Evolutionary conservation across 805 yeast species (phyloP).

Genomic region (Candida succiphila): DNA sequence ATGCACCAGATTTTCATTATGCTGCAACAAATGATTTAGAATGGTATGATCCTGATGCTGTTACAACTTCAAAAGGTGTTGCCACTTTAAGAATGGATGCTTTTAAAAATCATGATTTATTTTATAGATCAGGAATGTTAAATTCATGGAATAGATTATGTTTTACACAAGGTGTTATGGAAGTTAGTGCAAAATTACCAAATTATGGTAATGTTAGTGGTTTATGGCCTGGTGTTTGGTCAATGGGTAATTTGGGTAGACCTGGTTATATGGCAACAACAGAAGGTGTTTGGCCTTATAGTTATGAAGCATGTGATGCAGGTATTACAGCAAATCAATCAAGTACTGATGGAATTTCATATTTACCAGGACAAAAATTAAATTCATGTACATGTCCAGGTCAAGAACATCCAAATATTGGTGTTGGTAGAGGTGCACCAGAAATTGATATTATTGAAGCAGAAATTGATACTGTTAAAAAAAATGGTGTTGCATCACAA

Average conservation of each 20-base stretch:
- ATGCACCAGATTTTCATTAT: slow-evolving; percentile 66
- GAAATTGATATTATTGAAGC: slow-evolving; percentile 84
- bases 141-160: slow-evolving; percentile 82
- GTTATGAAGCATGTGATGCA: slow-evolving; percentile 70
- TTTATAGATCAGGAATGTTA: slow-evolving; percentile 79
- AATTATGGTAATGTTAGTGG: slow-evolving; percentile 64
- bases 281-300: slow-evolving; percentile 85
- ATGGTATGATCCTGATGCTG: slow-evolving; percentile 84
- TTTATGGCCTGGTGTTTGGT: slow-evolving; percentile 87
- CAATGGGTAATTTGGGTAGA: slow-evolving; percentile 76
- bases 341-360: slow-evolving; percentile 69
- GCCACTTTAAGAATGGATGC: slow-evolving; percentile 63
- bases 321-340: slow-evolving; percentile 86
- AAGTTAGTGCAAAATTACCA: slow-evolving; percentile 63
- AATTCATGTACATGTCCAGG: slow-evolving; percentile 66
- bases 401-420: slow-evolving; percentile 72
- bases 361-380: slow-evolving; percentile 67
- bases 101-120: slow-evolving; percentile 55
- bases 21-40: slow-evolving; percentile 76
- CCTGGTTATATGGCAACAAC: slow-evolving; percentile 74
- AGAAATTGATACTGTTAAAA: slow-evolving; percentile 5
- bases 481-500: slow-evolving; percentile 19
- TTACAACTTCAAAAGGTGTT: slow-evolving; percentile 56
- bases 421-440: slow-evolving; percentile 80
- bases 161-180: slow-evolving; percentile 66